phyloP scores from a whole-genome alignment of 2,329 filamentous ascomycete species.

The Nectriaceae sp. region DNA sequence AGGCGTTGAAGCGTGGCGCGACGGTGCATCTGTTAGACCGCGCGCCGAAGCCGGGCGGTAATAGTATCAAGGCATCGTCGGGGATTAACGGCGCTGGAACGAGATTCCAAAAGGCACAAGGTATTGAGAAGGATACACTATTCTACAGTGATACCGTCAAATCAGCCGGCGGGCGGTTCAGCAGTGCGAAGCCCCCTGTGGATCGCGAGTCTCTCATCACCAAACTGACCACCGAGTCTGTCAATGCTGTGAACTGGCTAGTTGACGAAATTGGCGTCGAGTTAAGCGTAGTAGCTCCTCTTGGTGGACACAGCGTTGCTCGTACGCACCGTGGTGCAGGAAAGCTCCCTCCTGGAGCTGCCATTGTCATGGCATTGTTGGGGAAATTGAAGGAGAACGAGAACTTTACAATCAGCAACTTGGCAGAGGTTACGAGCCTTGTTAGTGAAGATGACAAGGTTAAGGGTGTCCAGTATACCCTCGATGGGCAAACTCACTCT shows the following conservation, averaged over 20 bases:
- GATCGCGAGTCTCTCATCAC: slow-evolving; percentile 48
- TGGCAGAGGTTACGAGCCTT: slow-evolving; percentile 55
- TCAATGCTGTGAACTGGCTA: slow-evolving; percentile 57
- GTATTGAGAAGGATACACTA: slow-evolving; percentile 36
- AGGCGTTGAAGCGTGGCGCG: slow-evolving; percentile 53
- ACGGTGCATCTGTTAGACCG: slow-evolving; percentile 62
- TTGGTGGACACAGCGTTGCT: slow-evolving; percentile 60
- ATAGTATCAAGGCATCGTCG: slow-evolving; percentile 67
- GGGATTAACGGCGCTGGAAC: slow-evolving; percentile 66
- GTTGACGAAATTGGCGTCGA: slow-evolving; percentile 59
- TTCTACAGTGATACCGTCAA: slow-evolving; percentile 59
- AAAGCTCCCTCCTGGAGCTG: slow-evolving; percentile 57
- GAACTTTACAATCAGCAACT: slow-evolving; percentile 53
- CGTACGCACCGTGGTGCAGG: slow-evolving; percentile 52
- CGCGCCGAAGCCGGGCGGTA: slow-evolving; percentile 60
- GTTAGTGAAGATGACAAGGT: slow-evolving; percentile 40
- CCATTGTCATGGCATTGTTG: slow-evolving; percentile 58
- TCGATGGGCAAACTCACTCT: slow-evolving; percentile 37
- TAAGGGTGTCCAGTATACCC: slow-evolving; percentile 53
- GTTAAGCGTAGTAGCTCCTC: slow-evolving; percentile 56
- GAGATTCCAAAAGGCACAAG: slow-evolving; percentile 49
- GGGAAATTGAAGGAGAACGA: slow-evolving; percentile 49
- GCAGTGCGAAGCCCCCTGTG: slow-evolving; percentile 18
- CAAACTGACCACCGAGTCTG: slow-evolving; percentile 50
- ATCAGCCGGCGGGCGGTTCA: slow-evolving; percentile 53